A percentile compares a stretch with the other conserved stretches of the same genome.
Evolutionary conservation across 2,329 filamentous ascomycete species (phyloP).

Genomic region (Fusarium burgessii): DNA sequence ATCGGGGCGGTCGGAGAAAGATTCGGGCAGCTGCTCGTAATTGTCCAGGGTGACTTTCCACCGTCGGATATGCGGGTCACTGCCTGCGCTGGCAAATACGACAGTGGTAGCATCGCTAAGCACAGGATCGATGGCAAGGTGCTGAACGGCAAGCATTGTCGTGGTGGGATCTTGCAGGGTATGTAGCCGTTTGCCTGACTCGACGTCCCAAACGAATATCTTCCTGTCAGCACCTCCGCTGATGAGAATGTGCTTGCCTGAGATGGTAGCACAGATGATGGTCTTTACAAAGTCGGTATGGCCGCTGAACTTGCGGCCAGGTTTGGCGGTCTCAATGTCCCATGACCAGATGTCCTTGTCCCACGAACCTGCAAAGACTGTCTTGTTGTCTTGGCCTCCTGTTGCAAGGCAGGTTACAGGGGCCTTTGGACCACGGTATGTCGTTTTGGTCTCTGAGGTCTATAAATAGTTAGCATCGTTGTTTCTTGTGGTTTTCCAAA

Average conservation of each 20-base stretch:
- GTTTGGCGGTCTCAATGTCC: conserved; percentile 69
- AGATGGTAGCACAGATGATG: conserved; percentile 71
- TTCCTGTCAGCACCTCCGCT: conserved; percentile 83
- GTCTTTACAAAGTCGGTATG: conserved; percentile 95
- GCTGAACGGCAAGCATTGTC: conserved; percentile 81
- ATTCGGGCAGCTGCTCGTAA: conserved; percentile 66
- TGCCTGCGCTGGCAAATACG: conserved; percentile 82
- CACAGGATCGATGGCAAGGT: conserved; percentile 79
- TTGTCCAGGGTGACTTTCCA: conserved; percentile 73
- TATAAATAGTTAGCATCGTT: conserved; percentile 32
- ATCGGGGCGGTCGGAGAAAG: conserved; percentile 55
- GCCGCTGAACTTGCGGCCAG: conserved; percentile 73
- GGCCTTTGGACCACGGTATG: conserved; percentile 80
- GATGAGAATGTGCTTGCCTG: conserved; percentile 72
- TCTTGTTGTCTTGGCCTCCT: conserved; percentile 66
- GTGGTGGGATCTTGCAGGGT: conserved; percentile 79
- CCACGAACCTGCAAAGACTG: conserved; percentile 90
- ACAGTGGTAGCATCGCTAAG: conserved; percentile 63
- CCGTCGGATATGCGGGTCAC: conserved; percentile 81
- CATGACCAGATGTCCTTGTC: conserved; percentile 93
- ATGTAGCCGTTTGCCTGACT: conserved; percentile 75
- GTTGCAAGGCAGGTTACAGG: conserved; percentile 84
- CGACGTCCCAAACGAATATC: conserved; percentile 85
- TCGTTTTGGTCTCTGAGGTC: conserved; percentile 50
- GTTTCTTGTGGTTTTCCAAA: neutral